Evolutionary conservation across 2,329 filamentous ascomycete species (phyloP), one percentile per base, ranked within the genome.

Genomic region (Uncinocarpus reesii): DNA sequence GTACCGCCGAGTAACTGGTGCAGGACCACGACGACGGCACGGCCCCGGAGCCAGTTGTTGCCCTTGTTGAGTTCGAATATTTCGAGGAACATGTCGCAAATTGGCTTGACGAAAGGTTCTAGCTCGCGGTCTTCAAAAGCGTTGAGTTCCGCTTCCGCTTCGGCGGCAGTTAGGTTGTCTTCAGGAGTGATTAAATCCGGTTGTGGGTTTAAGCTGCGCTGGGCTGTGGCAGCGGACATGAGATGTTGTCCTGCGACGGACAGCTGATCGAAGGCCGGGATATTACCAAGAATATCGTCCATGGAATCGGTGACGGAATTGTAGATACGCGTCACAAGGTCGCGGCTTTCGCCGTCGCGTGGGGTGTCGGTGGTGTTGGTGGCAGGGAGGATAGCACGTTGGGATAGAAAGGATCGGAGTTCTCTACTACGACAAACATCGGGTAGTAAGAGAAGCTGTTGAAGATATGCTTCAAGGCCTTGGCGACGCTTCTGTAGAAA

Each of bases 261-360:
- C 5, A 98, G 78, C 63, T 96, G 92, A 58, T 98, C 92, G 24
- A 98, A 76, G 0, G 95, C 89, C 1, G 92, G 87, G 36, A 96
- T 90, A 61, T 95, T 96, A 48, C 92, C 92, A 2, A 98, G 72
- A 47, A 98, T 93, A 58, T 98, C 92, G 62, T 98, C 92, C 83
- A 98, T 93, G 28, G 93, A 92, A 61, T 98, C 92, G 0, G 90
- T 86, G 18, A 98, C 90, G 0, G 90, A 96, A 63, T 93, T 93
- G 68, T 96, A 98, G 41, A 98, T 80, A 3, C 92, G 81, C 0
- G 86, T 88, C 54, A 98, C 92, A 64, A 98, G 89, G 62, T 96
- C 64, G 64, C 67, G 77, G 62, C 78, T 83, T 65, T 84, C 85
- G 58, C 79, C 79, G 47, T 83, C 79, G 5, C 71, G 74, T 44